Percentiles rank a stretch among this genome's conserved stretches.
These are phyloP conservation scores for Przewalskia tangutica DNA, from an alignment of 257 asterid genomes.

Conservation along the genomic window DNA sequence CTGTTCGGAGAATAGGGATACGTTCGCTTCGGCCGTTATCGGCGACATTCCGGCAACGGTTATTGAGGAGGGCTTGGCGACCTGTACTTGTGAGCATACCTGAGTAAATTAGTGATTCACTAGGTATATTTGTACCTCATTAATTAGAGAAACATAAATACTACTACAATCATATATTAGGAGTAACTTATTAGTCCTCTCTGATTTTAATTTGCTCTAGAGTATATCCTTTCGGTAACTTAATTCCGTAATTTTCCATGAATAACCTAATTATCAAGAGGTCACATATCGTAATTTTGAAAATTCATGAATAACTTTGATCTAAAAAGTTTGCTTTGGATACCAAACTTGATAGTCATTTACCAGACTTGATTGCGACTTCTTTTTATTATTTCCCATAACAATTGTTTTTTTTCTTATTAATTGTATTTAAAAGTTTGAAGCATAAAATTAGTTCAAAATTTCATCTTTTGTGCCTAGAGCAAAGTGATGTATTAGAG, in stretches of 20 bases:
- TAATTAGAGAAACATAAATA: constrained; percentile 1
- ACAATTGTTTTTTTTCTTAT: neutral
- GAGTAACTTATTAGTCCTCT: neutral
- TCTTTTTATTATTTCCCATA: neutral
- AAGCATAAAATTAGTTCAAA: neutral
- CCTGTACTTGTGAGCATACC: constrained; percentile 78
- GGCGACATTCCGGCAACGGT: constrained; percentile 77
- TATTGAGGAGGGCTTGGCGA: constrained; percentile 81
- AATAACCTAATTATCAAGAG: neutral
- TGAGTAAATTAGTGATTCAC: constrained; percentile 23
- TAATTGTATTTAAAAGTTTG: neutral
- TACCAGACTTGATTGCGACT: neutral
- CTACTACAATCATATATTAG: neutral
- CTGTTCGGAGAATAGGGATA: constrained; percentile 23
- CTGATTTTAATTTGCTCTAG: neutral
- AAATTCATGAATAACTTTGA: too few species aligned
- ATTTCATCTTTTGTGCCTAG: neutral
- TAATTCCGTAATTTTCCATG: neutral
- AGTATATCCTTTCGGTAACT: neutral
- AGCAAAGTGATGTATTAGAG: too few species aligned
- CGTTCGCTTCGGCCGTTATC: constrained; percentile 62
- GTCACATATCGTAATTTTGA: neutral
- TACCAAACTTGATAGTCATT: neutral
- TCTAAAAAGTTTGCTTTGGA: neutral
- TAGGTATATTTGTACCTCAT: neutral